These are phyloP conservation scores for Coemansia sp. DNA, from an alignment of 192 early-diverging fungal species.

Conservation along the genomic window DNA sequence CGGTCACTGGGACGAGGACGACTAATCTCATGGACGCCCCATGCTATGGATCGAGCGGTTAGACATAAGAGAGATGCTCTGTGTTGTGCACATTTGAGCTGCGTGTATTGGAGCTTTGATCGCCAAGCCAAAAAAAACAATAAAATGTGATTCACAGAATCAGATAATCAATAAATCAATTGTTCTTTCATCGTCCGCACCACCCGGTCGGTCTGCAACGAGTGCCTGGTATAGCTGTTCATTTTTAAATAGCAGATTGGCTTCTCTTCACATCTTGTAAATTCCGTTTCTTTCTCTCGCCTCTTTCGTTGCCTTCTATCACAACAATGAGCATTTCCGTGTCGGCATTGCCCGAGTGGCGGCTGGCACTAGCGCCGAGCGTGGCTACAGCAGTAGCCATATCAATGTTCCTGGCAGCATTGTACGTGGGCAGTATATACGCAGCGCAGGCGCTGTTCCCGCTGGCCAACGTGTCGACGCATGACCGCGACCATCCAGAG, in stretches of 20 bases:
- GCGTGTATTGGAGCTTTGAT: too few relatives aligned
- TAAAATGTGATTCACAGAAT: too few relatives aligned
- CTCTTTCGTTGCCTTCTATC: background rate
- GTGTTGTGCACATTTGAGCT: too few relatives aligned
- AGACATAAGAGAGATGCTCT: too few relatives aligned
- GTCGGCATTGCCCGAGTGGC: background rate
- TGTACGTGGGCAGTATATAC: constrained; percentile 38
- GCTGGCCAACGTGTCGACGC: constrained; percentile 4
- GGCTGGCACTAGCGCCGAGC: constrained; percentile 2
- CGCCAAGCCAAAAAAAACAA: too few relatives aligned
- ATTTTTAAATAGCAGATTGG: too few relatives aligned
- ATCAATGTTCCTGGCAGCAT: constrained; percentile 14
- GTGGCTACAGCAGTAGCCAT: constrained; percentile 10
- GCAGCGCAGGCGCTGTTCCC: constrained; percentile 14
- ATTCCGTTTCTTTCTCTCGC: background rate
- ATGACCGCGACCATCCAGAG: constrained; percentile 37
- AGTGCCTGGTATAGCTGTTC: too few relatives aligned
- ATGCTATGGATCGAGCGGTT: too few relatives aligned
- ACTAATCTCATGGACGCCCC: constrained; percentile 13
- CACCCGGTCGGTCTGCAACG: too few relatives aligned
- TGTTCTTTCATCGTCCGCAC: too few relatives aligned
- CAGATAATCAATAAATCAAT: too few relatives aligned
- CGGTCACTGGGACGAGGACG: constrained; percentile 80
- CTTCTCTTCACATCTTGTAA: background rate
- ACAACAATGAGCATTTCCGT: too few relatives aligned